Percentiles rank a stretch among this genome's conserved stretches.
phyloP scores from a whole-genome alignment of 176 grass and related monocot species.

The Microstegium vimineum region DNA sequence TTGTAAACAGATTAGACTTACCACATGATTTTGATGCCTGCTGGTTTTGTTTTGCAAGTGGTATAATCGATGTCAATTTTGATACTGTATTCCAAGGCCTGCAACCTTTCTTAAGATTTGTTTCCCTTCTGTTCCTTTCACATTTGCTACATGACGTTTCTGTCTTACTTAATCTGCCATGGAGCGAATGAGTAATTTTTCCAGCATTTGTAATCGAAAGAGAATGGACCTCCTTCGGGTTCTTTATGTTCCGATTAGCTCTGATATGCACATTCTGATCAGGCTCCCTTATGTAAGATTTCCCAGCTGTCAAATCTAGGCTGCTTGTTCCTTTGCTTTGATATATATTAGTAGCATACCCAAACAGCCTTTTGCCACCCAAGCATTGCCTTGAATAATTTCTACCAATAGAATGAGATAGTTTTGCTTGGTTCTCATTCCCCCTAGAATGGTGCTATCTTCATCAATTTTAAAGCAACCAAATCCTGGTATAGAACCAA shows the following conservation, averaged over 20 bases:
- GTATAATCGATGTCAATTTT: constrained; percentile 54
- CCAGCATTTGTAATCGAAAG: constrained; percentile 29
- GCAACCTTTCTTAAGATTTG: constrained; percentile 31
- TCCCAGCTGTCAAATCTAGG: neutral
- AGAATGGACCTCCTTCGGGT: constrained; percentile 44
- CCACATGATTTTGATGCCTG: constrained; percentile 22
- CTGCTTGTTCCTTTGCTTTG: constrained; percentile 22
- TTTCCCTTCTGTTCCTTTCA: constrained; percentile 19
- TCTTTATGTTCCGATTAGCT: constrained; percentile 27
- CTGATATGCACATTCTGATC: constrained; percentile 10
- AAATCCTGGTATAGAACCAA: constrained; percentile 36
- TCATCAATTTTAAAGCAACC: constrained; percentile 59
- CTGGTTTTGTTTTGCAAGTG: constrained; percentile 15
- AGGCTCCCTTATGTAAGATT: constrained; percentile 13
- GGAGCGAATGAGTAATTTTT: constrained; percentile 28
- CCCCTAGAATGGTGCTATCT: constrained; percentile 32
- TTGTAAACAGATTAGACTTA: constrained; percentile 22
- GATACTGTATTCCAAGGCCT: constrained; percentile 55
- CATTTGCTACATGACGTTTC: constrained; percentile 25
- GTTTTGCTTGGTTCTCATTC: constrained; percentile 23
- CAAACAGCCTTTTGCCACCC: constrained; percentile 14
- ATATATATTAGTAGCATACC: constrained; percentile 23
- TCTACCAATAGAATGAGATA: neutral
- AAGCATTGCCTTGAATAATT: constrained; percentile 8
- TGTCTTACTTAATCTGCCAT: constrained; percentile 31